Percentiles rank a stretch among this genome's conserved stretches.
phyloP scores from a whole-genome alignment of 2,329 filamentous ascomycete species.

The Pezicula neosporulosa region DNA sequence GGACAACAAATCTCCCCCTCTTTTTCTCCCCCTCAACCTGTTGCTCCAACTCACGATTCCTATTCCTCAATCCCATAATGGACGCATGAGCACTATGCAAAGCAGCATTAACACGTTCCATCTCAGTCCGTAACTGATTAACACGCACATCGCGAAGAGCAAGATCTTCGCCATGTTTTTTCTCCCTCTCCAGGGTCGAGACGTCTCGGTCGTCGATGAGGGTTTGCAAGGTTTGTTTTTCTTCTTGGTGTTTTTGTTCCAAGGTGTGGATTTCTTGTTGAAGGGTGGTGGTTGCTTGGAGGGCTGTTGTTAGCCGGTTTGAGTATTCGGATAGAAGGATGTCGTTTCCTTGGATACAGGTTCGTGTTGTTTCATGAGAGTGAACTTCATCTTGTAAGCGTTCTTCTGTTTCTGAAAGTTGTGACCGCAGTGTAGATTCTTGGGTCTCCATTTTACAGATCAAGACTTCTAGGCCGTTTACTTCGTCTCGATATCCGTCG shows the following conservation, averaged over 20 bases:
- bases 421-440: neutral
- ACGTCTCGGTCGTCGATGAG: slow-evolving; percentile 9
- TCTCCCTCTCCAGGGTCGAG: slow-evolving; percentile 10
- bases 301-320: slow-evolving; percentile 36
- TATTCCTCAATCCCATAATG: slow-evolving; percentile 41
- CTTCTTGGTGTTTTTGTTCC: slow-evolving; percentile 17
- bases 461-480: slow-evolving; percentile 48
- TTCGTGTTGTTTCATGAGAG: slow-evolving; percentile 21
- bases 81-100: slow-evolving; percentile 45
- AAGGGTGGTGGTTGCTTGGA: slow-evolving; percentile 36
- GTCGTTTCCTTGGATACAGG: slow-evolving; percentile 33
- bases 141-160: slow-evolving; percentile 49
- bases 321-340: slow-evolving; percentile 40
- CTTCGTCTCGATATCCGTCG: slow-evolving; percentile 49
- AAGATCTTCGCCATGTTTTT: slow-evolving; percentile 40
- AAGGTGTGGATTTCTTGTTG: slow-evolving; percentile 31
- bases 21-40: slow-evolving; percentile 47
- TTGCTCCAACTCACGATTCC: slow-evolving; percentile 40
- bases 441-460: slow-evolving; percentile 46
- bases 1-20: slow-evolving; percentile 41
- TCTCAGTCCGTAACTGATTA: slow-evolving; percentile 42
- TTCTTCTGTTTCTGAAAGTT: slow-evolving; percentile 5
- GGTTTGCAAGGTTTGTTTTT: slow-evolving; percentile 18
- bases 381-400: slow-evolving; percentile 30
- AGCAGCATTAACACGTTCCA: slow-evolving; percentile 42